Conservation (phyloP, 129 eudicot species). For the Mikania micrantha region DNA sequence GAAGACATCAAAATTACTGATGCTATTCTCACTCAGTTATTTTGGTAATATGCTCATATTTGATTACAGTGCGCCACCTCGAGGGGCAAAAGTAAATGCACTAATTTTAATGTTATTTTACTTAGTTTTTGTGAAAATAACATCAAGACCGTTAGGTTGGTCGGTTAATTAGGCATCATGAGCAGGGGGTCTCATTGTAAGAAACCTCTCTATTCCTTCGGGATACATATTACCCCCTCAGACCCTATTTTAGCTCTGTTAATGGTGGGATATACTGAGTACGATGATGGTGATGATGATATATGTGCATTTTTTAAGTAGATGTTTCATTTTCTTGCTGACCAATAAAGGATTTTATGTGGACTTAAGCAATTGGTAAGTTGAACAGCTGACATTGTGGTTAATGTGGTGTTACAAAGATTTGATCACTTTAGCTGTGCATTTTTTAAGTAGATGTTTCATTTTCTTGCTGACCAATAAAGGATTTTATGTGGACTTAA, state of each 20-base stretch:
- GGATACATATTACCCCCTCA: too few relatives aligned
- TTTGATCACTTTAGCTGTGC: background rate
- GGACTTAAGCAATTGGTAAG: background rate
- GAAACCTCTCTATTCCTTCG: too few relatives aligned
- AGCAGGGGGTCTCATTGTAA: too few relatives aligned
- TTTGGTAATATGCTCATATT: constrained; percentile 34
- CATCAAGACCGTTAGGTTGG: too few relatives aligned
- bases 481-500: background rate
- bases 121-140: too few relatives aligned
- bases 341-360: background rate
- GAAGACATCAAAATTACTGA: constrained; percentile 31
- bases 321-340: background rate
- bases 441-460: background rate
- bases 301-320: background rate
- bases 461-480: background rate
- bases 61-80: too few relatives aligned
- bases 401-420: background rate
- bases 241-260: too few relatives aligned
- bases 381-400: background rate
- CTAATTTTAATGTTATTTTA: too few relatives aligned
- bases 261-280: too few relatives aligned
- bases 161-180: too few relatives aligned
- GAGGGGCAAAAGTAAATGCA: too few relatives aligned
- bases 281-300: too few relatives aligned
- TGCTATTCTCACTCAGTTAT: constrained; percentile 40